Evolutionary conservation across 2,329 filamentous ascomycete species (phyloP).

Genomic region (Aspergillus amoenus): DNA sequence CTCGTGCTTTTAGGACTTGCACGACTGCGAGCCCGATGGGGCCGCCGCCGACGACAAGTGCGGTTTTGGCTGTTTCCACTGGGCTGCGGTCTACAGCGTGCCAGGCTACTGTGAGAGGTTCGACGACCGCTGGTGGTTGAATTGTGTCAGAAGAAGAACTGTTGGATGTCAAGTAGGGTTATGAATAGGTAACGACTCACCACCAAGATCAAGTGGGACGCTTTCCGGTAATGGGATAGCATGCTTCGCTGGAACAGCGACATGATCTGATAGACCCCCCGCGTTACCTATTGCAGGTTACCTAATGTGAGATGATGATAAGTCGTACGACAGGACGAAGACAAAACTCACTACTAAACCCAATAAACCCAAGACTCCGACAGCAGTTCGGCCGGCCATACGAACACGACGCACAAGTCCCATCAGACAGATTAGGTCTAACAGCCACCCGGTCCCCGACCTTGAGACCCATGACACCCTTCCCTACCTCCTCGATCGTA

Average conservation of each 20-base stretch:
- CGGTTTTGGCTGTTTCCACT: slow-evolving; percentile 45
- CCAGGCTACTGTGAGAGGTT: slow-evolving; percentile 64
- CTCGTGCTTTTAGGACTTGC: slow-evolving; percentile 55
- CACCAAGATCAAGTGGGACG: slow-evolving; percentile 23
- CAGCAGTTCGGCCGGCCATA: slow-evolving; percentile 59
- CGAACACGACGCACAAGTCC: slow-evolving; percentile 56
- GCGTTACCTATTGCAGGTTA: slow-evolving; percentile 18
- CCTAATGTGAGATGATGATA: not conserved
- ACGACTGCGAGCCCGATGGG: slow-evolving; percentile 63
- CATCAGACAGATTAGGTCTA: slow-evolving; percentile 61
- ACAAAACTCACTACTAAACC: slow-evolving; percentile 42
- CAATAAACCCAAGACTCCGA: slow-evolving; percentile 55
- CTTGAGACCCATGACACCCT: slow-evolving; percentile 47
- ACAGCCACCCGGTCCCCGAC: slow-evolving; percentile 60
- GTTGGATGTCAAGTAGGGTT: not conserved
- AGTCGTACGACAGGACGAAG: not conserved
- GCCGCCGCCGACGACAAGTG: slow-evolving; percentile 59
- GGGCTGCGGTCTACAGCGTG: slow-evolving; percentile 57
- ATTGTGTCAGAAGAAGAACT: not conserved
- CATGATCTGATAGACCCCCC: slow-evolving; percentile 31
- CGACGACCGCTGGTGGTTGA: slow-evolving; percentile 52
- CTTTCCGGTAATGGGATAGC: slow-evolving; percentile 23
- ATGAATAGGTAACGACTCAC: slow-evolving; percentile 12
- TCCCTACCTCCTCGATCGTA: slow-evolving; percentile 58
- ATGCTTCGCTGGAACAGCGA: slow-evolving; percentile 22